Evolutionary conservation across 495 filamentous ascomycete genomes (phyloP).

Genomic region (Talaromyces proteolyticus): DNA sequence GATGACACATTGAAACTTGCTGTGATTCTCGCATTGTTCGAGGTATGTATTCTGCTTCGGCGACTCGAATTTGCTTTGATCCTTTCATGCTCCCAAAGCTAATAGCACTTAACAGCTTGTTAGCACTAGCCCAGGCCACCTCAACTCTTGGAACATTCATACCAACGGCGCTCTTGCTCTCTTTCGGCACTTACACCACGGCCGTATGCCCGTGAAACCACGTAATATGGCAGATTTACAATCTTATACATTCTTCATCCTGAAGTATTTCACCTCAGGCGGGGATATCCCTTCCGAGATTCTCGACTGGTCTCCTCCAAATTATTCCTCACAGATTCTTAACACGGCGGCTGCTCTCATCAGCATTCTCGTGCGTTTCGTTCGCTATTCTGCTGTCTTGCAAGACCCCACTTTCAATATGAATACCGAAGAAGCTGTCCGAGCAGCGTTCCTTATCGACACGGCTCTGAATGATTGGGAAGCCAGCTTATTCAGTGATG

Average conservation of each 20-base stretch:
- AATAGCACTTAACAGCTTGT: constrained; percentile 14
- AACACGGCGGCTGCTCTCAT: constrained; percentile 11
- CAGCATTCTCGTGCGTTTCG: constrained; percentile 17
- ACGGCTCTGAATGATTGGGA: constrained; percentile 24
- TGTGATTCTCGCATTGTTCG: constrained; percentile 48
- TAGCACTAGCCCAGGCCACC: constrained; percentile 8
- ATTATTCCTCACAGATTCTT: background rate
- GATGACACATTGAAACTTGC: constrained; percentile 58
- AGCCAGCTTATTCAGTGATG: constrained; percentile 6
- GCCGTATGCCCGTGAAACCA: background rate
- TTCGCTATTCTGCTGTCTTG: constrained; percentile 2
- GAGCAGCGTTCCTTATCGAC: constrained; percentile 40
- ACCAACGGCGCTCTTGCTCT: constrained; percentile 16
- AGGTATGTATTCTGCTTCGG: constrained; percentile 18
- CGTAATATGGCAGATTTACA: constrained; percentile 12
- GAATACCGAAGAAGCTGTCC: constrained; percentile 32
- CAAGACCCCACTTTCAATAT: constrained; percentile 8
- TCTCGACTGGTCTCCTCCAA: constrained; percentile 9
- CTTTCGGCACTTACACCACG: constrained; percentile 9
- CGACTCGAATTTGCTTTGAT: background rate
- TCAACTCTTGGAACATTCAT: constrained; percentile 18
- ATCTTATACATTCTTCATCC: constrained; percentile 13
- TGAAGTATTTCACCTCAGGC: constrained; percentile 15
- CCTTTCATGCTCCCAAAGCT: background rate
- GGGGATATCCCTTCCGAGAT: constrained; percentile 8